phyloP scores from a whole-genome alignment of 2,329 filamentous ascomycete genomes.

The Tolypocladium pustulatum region DNA sequence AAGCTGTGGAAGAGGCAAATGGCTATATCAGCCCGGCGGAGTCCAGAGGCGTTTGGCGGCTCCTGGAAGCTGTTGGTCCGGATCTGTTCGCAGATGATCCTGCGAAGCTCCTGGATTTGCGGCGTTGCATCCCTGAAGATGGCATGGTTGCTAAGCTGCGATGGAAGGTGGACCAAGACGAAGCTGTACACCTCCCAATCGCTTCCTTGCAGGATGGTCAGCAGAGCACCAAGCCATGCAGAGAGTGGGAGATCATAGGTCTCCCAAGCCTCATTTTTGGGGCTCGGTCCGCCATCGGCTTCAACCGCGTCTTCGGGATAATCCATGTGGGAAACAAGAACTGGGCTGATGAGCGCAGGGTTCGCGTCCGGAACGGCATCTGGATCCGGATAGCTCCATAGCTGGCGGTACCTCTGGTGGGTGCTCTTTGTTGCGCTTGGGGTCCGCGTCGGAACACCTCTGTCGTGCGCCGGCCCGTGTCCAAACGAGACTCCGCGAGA shows the following conservation, averaged over 20 bases:
- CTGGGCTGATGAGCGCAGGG: slow-evolving; percentile 34
- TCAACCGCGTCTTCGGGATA: neutral
- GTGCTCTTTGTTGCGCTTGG: slow-evolving; percentile 26
- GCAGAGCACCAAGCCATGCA: slow-evolving; percentile 67
- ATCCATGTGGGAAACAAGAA: slow-evolving; percentile 32
- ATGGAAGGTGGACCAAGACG: slow-evolving; percentile 72
- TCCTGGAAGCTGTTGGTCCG: slow-evolving; percentile 68
- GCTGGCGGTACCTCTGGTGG: slow-evolving; percentile 31
- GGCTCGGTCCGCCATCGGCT: slow-evolving; percentile 6
- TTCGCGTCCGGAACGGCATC: slow-evolving; percentile 42
- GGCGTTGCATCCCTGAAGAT: slow-evolving; percentile 66
- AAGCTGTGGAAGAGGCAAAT: slow-evolving; percentile 81
- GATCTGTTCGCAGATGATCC: slow-evolving; percentile 72
- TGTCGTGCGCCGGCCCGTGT: slow-evolving; percentile 34
- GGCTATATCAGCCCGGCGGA: slow-evolving; percentile 80
- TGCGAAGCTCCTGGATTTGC: slow-evolving; percentile 66
- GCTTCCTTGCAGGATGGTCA: slow-evolving; percentile 61
- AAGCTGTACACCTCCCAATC: slow-evolving; percentile 95
- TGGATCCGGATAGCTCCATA: slow-evolving; percentile 49
- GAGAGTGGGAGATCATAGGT: slow-evolving; percentile 42
- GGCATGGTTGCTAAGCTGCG: slow-evolving; percentile 82
- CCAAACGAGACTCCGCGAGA: slow-evolving; percentile 42
- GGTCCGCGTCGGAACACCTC: slow-evolving; percentile 28
- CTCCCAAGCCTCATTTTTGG: slow-evolving; percentile 23
- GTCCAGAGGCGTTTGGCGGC: slow-evolving; percentile 64